Evolutionary conservation across 306 rosid genomes (phyloP).

Genomic region (Glycine tomentella): DNA sequence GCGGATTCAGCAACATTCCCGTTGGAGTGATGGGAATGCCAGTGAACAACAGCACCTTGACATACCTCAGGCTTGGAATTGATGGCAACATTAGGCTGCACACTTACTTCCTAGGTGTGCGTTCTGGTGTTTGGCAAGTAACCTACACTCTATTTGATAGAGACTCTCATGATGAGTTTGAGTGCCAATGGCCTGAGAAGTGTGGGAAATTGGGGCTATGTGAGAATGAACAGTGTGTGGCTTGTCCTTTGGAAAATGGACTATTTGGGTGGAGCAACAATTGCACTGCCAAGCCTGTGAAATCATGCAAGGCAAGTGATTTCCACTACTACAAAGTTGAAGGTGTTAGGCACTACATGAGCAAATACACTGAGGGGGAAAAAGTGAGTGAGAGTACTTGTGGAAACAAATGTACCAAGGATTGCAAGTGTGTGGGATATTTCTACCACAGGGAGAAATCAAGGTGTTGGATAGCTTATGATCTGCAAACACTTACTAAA

Average conservation of each 20-base stretch:
- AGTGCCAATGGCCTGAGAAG: conserved; percentile 64
- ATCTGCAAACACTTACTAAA: conserved; percentile 60
- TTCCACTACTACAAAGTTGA: conserved; percentile 64
- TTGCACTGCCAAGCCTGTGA: conserved; percentile 54
- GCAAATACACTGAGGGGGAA: conserved; percentile 57
- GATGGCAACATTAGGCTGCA: conserved; percentile 71
- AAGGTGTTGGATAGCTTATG: conserved; percentile 71
- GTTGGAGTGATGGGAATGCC: conserved; percentile 44
- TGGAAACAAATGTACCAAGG: conserved; percentile 58
- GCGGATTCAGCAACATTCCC: not conserved
- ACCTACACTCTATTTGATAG: conserved; percentile 65
- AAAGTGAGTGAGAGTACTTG: conserved; percentile 52
- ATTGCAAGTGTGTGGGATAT: conserved; percentile 66
- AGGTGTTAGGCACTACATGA: conserved; percentile 72
- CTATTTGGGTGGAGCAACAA: conserved; percentile 68
- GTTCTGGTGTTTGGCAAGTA: conserved; percentile 60
- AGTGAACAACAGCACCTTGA: conserved; percentile 64
- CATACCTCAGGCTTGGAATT: conserved; percentile 72
- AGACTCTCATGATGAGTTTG: conserved; percentile 51
- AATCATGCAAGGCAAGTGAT: conserved; percentile 48
- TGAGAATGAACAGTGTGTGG: conserved; percentile 73
- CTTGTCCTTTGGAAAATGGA: conserved; percentile 63
- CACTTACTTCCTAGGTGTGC: conserved; percentile 61
- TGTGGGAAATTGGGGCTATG: conserved; percentile 69
- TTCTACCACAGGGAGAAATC: conserved; percentile 59